Percentiles rank a stretch among this genome's conserved stretches.
Conservation (phyloP, 2,329 filamentous ascomycete genomes). For the Thermomyces lanuginosus region DNA sequence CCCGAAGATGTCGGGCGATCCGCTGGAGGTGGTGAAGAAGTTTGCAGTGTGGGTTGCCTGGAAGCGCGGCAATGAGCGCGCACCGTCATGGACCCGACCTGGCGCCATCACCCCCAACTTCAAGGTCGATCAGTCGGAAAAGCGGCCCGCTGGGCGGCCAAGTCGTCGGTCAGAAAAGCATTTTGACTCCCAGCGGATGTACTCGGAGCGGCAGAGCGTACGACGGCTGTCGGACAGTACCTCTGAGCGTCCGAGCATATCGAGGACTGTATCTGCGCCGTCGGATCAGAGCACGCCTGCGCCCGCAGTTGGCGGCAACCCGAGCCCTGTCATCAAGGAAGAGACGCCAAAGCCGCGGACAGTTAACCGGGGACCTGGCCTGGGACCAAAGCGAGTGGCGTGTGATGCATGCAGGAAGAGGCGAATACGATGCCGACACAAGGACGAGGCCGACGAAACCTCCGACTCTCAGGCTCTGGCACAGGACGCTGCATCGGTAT, state of each 20-base stretch:
- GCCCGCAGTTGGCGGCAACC: constrained; percentile 8
- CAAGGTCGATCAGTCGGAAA: constrained; percentile 33
- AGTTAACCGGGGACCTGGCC: constrained; percentile 40
- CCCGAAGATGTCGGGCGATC: constrained; percentile 45
- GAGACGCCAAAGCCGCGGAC: constrained; percentile 22
- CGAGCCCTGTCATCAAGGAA: constrained; percentile 13
- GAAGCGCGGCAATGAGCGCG: constrained; percentile 48
- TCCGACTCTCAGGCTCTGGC: constrained; percentile 16
- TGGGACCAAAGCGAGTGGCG: constrained; percentile 43
- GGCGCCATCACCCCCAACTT: constrained; percentile 37
- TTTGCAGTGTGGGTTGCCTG: constrained; percentile 52
- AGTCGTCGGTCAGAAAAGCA: constrained; percentile 41
- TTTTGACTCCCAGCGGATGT: constrained; percentile 25
- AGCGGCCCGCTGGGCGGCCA: constrained; percentile 40
- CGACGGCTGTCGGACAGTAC: constrained; percentile 18
- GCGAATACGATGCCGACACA: constrained; percentile 47
- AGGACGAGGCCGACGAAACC: constrained; percentile 32
- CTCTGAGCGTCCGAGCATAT: constrained; percentile 6
- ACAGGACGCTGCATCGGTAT: constrained; percentile 23
- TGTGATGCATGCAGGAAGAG: constrained; percentile 48
- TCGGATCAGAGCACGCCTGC: constrained; percentile 13
- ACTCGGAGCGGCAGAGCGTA: constrained; percentile 23
- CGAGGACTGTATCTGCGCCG: constrained; percentile 10
- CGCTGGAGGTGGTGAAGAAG: constrained; percentile 40
- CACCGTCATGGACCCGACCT: constrained; percentile 45